Evolutionary conservation across 2,329 filamentous ascomycete genomes (phyloP), one percentile per base, ranked within the genome.

Genomic region (Penicillium aurantiogriseum): DNA sequence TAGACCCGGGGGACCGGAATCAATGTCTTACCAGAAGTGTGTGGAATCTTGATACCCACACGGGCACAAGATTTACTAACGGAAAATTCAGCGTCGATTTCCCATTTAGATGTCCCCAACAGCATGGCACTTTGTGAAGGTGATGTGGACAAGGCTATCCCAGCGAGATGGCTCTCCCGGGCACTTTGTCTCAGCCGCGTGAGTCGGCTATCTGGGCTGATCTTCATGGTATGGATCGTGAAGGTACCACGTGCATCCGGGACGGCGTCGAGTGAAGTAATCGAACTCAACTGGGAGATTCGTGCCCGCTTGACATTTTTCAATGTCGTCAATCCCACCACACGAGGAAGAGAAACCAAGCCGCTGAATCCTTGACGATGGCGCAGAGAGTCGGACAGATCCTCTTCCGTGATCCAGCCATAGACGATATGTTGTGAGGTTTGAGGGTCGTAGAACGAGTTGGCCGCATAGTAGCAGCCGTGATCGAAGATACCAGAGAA

Each of bases 361-460:
- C 81, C 80, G 21, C 77, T 82, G 79, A 80, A 83, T 11, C 77
- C 78, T 61, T 82, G 79, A 0, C 69, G 64, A 55, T 78, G 71
- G 4, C 79, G 76, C 15, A 76, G 61, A 3, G 69, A 60, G 54
- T 80, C 71, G 0, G 79, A 74, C 4, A 83, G 61, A 51, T 81
- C 79, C 13, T 83, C 80, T 61, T 83, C 80, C 1, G 74, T 77
- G 36, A 83, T 70, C 81, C 81, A 83, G 4, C 80, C 80, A 67
- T 75, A 81, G 1, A 79, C 71, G 5, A 83, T 71, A 11, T 75
- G 71, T 40, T 71, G 71, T 0, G 71, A 65, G 0, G 77, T 75
- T 4, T 73, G 62, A 0, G 79, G 77, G 45, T 83, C 79, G 59
- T 71, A 74, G 60, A 81, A 83, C 0, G 79, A 77, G 54, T 79